Base-by-base conservation (phyloP, 305 asterid species). In the Lippia alba region DNA sequence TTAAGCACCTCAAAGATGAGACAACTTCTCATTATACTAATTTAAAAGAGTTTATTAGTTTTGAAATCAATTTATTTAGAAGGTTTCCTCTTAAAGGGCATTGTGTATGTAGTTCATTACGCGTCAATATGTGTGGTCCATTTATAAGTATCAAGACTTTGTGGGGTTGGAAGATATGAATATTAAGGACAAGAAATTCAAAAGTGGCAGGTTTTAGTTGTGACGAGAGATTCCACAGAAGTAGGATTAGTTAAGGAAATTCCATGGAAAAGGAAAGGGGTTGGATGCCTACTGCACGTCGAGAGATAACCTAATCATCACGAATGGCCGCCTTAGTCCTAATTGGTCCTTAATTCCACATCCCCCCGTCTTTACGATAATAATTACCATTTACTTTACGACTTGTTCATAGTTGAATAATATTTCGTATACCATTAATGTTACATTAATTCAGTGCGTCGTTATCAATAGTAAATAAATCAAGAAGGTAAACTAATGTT, bases 251-350 rank as follows among this genome's bases (percentile, higher is more conserved):
- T 70, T 68, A 41, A 32, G 67, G 32, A 45, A 30, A 56, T 50
- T 62, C 40, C 14, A 40, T 55, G 57, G 51, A 73, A 41, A 61
- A 50, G 12, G 16, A 51, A 20, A 48, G 9, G 57, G 72, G 78
- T 71, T 72, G 78, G 79, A 75, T 69, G 78, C 79, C 83, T 71
- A 75, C 67, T 59, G 59, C 53, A 34, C 41, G 41, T 36, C 5
- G 0, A 8, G 41, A 48, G 20, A 46, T 44, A 12, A 64, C 46
- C 44, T 20, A 48, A 12, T 20, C 57, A 14, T 48, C 41, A 36
- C 41, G 41, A 36, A 36, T 36, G 8, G 5, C 41, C 41, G 5
- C 41, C 41, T 36, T 36, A 36, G 8, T 8, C 3, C 40, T 2
- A 34, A 34, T 34, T 2, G 3, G 6, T 34, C 30, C 30, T 24